These are phyloP conservation scores for Pelargonium fulgidum DNA, from an alignment of 441 rosid genomes.

Conservation along the genomic window DNA sequence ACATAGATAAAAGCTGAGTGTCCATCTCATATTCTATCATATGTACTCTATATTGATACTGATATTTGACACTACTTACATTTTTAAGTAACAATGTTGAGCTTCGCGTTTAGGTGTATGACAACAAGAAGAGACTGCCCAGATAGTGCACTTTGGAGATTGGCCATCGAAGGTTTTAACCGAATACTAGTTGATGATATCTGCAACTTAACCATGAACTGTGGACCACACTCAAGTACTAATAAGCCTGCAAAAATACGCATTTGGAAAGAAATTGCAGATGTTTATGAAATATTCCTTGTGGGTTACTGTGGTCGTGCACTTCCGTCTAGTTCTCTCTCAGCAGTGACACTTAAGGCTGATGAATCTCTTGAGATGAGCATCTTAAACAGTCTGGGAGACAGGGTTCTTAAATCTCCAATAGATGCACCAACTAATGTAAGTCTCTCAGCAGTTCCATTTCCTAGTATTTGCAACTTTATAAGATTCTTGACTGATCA, in stretches of 20 bases:
- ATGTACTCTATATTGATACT: constrained; percentile 7
- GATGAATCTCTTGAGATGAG: constrained; percentile 91
- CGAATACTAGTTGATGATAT: constrained; percentile 63
- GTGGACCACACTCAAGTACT: constrained; percentile 42
- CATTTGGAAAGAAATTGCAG: constrained; percentile 95
- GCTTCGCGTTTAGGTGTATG: constrained; percentile 62
- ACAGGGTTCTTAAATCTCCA: constrained; percentile 64
- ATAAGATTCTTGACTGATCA: not conserved
- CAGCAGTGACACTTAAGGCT: constrained; percentile 44
- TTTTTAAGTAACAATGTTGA: constrained; percentile 19
- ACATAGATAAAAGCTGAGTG: constrained; percentile 5
- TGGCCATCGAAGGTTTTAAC: constrained; percentile 87
- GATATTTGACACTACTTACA: constrained; percentile 1
- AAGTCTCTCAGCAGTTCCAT: constrained; percentile 20
- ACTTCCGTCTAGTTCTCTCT: constrained; percentile 70
- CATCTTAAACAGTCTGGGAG: constrained; percentile 66
- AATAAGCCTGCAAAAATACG: constrained; percentile 65
- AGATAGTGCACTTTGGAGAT: constrained; percentile 90
- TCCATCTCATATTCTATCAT: constrained; percentile 8
- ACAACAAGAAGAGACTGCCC: constrained; percentile 93
- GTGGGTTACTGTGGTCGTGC: constrained; percentile 95
- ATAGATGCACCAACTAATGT: constrained; percentile 83
- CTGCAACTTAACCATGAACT: constrained; percentile 31
- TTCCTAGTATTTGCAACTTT: not conserved
- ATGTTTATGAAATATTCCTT: constrained; percentile 90